Evolutionary conservation across 768 basidiomycete genomes (phyloP), one percentile per base, ranked within the genome.

Genomic region (Podaxis sp.): DNA sequence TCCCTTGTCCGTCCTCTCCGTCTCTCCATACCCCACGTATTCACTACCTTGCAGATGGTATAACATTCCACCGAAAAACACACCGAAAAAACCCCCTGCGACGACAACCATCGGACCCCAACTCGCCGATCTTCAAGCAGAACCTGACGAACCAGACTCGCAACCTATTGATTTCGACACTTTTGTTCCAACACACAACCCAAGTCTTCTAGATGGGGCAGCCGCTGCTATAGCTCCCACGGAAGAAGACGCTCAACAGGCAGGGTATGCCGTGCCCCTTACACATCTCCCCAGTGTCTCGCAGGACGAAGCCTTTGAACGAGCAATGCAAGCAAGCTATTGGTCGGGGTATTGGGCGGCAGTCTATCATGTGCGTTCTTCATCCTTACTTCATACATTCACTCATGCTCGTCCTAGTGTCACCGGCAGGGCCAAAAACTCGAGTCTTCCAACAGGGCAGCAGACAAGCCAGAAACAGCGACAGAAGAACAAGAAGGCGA

Each of bases 341-440:
- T 93, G 92, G 91, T 79, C 81, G 24, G 92, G 91, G 19, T 94
- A 93, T 71, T 94, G 91, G 91, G 91, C 90, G 2, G 91, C 91
- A 1, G 81, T 92, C 52, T 93, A 93, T 69, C 88, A 93, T 71
- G 91, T 90, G 67, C 54, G 85, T 78, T 62, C 13, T 58, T 15
- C 55, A n/a, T 19, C 11, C 7, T 22, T 29, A n/a, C 22, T n/a
- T 52, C 9, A 17, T 41, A 51, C 36, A 29, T 11, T n/a, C 15
- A 37, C 24, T 58, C 29, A 59, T 29, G 12, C 19, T 19, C 22
- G 57, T 54, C 24, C n/a, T 36, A 64, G 56, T 60, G 40, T 46
- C 56, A 43, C 38, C 59, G 27, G 43, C 62, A 56, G 36, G 55
- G 29, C 46, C 59, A 52, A 49, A 25, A 25, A n/a, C 22, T 11